phyloP scores from a whole-genome alignment of 306 rosid genomes.

The Bauhinia variegata region DNA sequence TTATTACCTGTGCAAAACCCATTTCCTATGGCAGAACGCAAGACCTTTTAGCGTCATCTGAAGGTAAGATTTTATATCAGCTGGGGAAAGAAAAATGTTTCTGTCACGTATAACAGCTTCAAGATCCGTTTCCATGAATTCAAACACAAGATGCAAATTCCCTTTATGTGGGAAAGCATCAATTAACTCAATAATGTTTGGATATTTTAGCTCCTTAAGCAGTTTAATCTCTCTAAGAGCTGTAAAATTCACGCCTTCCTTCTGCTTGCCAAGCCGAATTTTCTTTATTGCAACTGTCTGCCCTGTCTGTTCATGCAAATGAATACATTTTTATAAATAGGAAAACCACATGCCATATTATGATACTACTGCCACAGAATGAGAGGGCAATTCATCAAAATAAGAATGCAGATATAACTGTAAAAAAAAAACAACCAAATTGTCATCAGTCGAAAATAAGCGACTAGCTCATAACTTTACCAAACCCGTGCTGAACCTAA shows the following conservation, averaged over 20 bases:
- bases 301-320: conserved; percentile 72
- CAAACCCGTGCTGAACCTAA: background rate
- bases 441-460: background rate
- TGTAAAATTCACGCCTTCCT: conserved; percentile 93
- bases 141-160: conserved; percentile 94
- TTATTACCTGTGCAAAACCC: conserved; percentile 90
- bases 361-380: conserved; percentile 18
- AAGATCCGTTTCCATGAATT: conserved; percentile 97
- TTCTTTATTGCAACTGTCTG: conserved; percentile 93
- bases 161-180: conserved; percentile 93
- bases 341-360: background rate
- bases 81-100: conserved; percentile 87
- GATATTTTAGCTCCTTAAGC: conserved; percentile 83
- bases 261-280: conserved; percentile 94
- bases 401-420: background rate
- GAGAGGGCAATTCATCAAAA: conserved; percentile 21
- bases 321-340: conserved; percentile 25
- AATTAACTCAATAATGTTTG: conserved; percentile 82
- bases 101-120: conserved; percentile 96
- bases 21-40: conserved; percentile 88
- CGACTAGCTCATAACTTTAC: background rate
- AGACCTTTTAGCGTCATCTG: conserved; percentile 96
- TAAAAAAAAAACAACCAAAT: conserved; percentile 20
- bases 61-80: conserved; percentile 83
- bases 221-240: conserved; percentile 92